Percentiles rank a stretch among this genome's conserved stretches.
Conservation (phyloP, 352 stramenopile genomes). For the Plasmopara viticola region DNA sequence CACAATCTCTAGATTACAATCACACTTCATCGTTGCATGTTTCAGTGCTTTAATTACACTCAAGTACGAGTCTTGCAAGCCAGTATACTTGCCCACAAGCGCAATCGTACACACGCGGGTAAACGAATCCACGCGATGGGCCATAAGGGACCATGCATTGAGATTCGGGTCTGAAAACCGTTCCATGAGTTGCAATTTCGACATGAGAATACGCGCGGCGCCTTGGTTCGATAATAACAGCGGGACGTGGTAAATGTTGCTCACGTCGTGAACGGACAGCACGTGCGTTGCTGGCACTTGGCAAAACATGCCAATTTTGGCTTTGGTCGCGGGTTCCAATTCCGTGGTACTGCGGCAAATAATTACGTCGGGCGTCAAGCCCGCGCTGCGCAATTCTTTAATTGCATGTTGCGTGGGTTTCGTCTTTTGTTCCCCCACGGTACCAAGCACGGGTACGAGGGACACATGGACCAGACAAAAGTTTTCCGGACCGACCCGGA, state of each 20-base stretch:
- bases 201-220: constrained; percentile 90
- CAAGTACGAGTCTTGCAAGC: constrained; percentile 98
- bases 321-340: constrained; percentile 88
- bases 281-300: constrained; percentile 94
- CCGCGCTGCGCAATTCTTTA: constrained; percentile 95
- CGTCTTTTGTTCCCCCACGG: constrained; percentile 99
- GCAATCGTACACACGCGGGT: constrained; percentile 92
- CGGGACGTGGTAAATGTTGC: constrained; percentile 99
- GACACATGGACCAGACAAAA: constrained; percentile 99
- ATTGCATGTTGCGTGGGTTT: constrained; percentile 99
- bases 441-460: constrained; percentile 96
- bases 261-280: constrained; percentile 98
- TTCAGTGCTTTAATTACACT: constrained; percentile 96
- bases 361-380: constrained; percentile 95
- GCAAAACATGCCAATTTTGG: constrained; percentile 99
- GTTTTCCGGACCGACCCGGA: constrained; percentile 95
- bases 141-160: constrained; percentile 86
- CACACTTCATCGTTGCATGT: constrained; percentile 93
- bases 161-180: constrained; percentile 78
- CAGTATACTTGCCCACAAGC: constrained; percentile 99
- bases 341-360: constrained; percentile 93
- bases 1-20: constrained; percentile 91
- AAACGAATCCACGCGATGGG: constrained; percentile 90
- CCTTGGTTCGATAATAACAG: constrained; percentile 95
- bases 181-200: constrained; percentile 88